Conservation (phyloP, 495 filamentous ascomycete species). For the Aspergillus egyptiacus region DNA sequence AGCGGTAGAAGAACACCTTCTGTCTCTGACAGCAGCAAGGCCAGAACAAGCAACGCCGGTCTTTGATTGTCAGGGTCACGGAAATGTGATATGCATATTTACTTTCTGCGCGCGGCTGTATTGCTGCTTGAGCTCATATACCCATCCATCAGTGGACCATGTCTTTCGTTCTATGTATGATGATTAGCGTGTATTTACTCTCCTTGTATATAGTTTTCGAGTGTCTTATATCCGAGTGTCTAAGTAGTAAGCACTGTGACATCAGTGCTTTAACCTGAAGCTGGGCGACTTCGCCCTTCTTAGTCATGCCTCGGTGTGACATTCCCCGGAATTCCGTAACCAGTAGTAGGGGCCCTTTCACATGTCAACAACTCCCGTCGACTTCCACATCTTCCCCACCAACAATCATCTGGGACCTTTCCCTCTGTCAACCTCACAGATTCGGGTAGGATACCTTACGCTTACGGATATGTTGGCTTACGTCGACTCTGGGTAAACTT, state of each 20-base stretch:
- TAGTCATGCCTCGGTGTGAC: conserved; percentile 12
- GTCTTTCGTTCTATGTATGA: background rate
- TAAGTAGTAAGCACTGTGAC: background rate
- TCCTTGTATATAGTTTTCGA: background rate
- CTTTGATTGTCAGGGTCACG: background rate
- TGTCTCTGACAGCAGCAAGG: conserved; percentile 1
- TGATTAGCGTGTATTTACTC: conserved; percentile 6
- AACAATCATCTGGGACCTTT: background rate
- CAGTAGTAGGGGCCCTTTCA: conserved; percentile 7
- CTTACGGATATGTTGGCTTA: conserved; percentile 27
- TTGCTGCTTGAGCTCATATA: background rate
- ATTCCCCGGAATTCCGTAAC: conserved; percentile 5
- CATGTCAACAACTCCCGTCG: conserved; percentile 9
- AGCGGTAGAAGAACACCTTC: conserved; percentile 26
- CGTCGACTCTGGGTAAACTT: conserved; percentile 27
- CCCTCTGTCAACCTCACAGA: background rate
- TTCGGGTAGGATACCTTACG: background rate
- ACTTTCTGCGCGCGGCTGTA: background rate
- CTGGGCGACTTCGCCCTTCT: conserved; percentile 13
- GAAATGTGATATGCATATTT: background rate
- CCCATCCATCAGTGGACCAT: conserved; percentile 1
- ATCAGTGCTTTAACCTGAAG: background rate
- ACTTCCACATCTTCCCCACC: background rate
- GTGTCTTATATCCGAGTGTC: background rate
- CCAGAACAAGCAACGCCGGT: background rate